Base-by-base conservation (phyloP, 2,329 filamentous ascomycete species). In the Aspergillus felis region DNA sequence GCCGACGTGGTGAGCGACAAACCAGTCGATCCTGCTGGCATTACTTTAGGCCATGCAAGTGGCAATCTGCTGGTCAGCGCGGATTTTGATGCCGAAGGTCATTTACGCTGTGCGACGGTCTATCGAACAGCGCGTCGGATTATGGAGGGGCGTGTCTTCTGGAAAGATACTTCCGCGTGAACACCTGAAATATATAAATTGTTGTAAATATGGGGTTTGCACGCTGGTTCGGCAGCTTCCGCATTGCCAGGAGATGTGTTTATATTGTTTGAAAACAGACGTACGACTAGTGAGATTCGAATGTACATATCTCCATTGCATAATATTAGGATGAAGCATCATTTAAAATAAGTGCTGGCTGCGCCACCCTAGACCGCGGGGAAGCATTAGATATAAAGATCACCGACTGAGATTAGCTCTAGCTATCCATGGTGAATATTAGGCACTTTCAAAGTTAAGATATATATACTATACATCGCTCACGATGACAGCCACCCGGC, bases 41-140 rank as follows among this genome's bases (percentile, higher is more conserved):
- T 72, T 29, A 70, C 67, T 0, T 70, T 82, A 25, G 76, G 76
- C 0, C 80, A 82, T 72, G 74, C 79, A 1, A 79, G 78, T 58
- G 79, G 80, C 3, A 78, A 71, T 32, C 61, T 81, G 27, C 62
- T 76, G 12, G 78, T 81, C 3, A 74, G 72, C 7, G 76, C 77
- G 2, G 65, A 70, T 5, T 79, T 78, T 60, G 70, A 71, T 55
- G 61, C 58, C 0, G 53, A 68, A 4, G 78, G 75, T 0, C 51
- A 56, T 1, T 64, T 81, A 50, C 61, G 61, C 41, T 63, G 70
- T 51, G 78, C 74, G 1, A 80, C 75, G 0, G 77, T 81, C 1
- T 81, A 76, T 61, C 71, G 79, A 27, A 82, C 79, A 3, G 79
- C 79, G 5, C 73, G 79, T 44, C 68, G 78, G 57, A 58, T 81